Conservation (phyloP, 345 rosid species). For the Gossypium raimondii region DNA sequence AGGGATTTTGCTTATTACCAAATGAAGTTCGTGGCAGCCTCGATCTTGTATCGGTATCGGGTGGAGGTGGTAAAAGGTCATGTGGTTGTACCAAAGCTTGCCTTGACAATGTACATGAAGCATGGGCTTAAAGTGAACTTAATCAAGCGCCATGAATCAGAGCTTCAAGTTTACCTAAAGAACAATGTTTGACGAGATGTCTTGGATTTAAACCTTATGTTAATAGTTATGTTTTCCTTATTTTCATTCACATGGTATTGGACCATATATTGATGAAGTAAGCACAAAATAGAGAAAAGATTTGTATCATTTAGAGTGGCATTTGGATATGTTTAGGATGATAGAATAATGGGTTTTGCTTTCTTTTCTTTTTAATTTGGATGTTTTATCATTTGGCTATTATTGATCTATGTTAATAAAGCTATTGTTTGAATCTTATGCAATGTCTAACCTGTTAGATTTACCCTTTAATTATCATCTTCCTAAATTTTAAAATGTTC, state of each 20-base stretch:
- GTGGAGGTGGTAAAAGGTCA: slow-evolving; percentile 60
- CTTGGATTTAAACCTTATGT: not conserved
- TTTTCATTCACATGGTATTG: not conserved
- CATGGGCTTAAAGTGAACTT: slow-evolving; percentile 58
- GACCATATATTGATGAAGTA: not conserved
- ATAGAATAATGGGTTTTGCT: not conserved
- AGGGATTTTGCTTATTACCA: slow-evolving; percentile 94
- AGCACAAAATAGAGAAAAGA: too few relatives aligned
- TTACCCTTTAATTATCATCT: too few relatives aligned
- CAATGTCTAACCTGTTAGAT: too few relatives aligned
- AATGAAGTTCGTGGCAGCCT: slow-evolving; percentile 75
- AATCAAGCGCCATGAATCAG: slow-evolving; percentile 29
- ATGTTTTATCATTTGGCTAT: not conserved
- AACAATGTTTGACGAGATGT: not conserved
- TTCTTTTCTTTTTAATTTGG: too few relatives aligned
- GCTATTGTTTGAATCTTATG: too few relatives aligned
- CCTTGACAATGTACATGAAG: slow-evolving; percentile 94
- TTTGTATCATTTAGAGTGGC: not conserved
- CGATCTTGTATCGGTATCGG: slow-evolving; percentile 56
- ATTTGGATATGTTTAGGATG: not conserved
- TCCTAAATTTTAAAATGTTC: too few relatives aligned
- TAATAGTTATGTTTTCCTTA: not conserved
- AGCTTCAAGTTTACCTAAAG: slow-evolving; percentile 28
- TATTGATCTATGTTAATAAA: not conserved
- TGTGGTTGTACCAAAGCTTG: slow-evolving; percentile 61